phyloP scores from a whole-genome alignment of 2,329 filamentous ascomycete species.

The Fusarium sp. region DNA sequence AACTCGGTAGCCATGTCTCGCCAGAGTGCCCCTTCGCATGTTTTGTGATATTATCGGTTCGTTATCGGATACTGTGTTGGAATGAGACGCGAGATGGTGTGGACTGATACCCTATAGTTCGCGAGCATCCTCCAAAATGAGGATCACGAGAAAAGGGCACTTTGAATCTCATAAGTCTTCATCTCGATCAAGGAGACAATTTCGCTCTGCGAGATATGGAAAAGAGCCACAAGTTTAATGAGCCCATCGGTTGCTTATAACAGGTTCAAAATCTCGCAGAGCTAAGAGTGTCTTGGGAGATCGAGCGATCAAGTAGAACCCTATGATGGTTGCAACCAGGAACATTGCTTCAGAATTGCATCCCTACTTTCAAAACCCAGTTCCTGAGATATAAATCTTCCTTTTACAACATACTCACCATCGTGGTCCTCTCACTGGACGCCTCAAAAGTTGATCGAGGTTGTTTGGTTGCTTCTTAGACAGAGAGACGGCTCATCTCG shows the following conservation, averaged over 20 bases:
- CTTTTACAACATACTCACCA: not conserved
- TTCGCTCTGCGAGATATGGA: not conserved
- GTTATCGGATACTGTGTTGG: constrained; percentile 2
- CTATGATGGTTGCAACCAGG: constrained; percentile 22
- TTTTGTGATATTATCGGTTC: not conserved
- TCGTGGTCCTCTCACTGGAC: constrained; percentile 1
- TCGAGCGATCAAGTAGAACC: constrained; percentile 16
- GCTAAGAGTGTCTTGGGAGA: constrained; percentile 24
- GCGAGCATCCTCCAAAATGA: not conserved
- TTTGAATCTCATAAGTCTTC: not conserved
- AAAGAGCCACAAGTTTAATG: constrained; percentile 22
- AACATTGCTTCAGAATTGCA: not conserved
- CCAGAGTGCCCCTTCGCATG: not conserved
- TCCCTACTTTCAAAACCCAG: constrained; percentile 7
- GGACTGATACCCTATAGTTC: not conserved
- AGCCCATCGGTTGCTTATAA: constrained; percentile 23
- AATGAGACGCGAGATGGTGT: constrained; percentile 5
- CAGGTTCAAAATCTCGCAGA: not conserved
- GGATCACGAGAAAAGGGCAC: not conserved
- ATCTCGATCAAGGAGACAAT: not conserved
- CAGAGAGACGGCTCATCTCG: not conserved
- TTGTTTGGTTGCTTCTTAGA: not conserved
- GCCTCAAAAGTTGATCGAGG: constrained; percentile 7
- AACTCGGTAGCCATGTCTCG: constrained; percentile 7
- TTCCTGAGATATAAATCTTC: constrained; percentile 1